These are phyloP conservation scores for Torulaspora maleeae DNA, from an alignment of 805 yeast species.

Conservation along the genomic window DNA sequence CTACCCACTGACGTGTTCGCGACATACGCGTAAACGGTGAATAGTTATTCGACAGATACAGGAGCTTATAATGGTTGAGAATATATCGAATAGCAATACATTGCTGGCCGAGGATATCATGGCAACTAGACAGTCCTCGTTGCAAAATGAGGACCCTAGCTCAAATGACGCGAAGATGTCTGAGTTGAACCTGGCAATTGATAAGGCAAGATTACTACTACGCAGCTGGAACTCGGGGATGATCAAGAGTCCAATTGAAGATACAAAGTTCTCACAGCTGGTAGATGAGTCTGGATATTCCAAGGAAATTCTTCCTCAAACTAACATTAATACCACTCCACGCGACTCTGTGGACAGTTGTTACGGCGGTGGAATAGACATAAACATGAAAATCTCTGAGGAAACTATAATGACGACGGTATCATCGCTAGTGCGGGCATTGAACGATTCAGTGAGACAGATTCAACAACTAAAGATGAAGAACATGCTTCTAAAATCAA, in stretches of 20 bases:
- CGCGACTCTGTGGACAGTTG: neutral
- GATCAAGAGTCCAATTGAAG: slow-evolving; percentile 14
- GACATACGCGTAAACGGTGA: neutral
- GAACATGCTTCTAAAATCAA: slow-evolving; percentile 38
- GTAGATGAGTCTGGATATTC: neutral
- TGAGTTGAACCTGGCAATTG: slow-evolving; percentile 6
- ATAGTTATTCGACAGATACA: neutral
- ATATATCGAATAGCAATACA: neutral
- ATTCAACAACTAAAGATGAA: slow-evolving; percentile 36
- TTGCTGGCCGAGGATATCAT: neutral
- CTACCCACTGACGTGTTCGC: neutral
- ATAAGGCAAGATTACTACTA: slow-evolving; percentile 12
- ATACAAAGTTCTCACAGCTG: neutral
- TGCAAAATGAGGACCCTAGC: slow-evolving; percentile 1
- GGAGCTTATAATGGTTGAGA: neutral
- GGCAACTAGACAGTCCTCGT: neutral
- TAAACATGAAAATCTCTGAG: neutral
- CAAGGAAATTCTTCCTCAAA: neutral
- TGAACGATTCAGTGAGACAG: slow-evolving; percentile 29
- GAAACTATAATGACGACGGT: slow-evolving; percentile 13
- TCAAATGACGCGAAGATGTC: slow-evolving; percentile 1
- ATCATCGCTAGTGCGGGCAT: slow-evolving; percentile 17
- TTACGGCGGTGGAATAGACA: neutral
- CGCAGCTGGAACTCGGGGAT: slow-evolving; percentile 7
- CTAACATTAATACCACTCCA: neutral